phyloP scores from a whole-genome alignment of 1,139 yeast genomes.

The Geotrichum europaeum region DNA sequence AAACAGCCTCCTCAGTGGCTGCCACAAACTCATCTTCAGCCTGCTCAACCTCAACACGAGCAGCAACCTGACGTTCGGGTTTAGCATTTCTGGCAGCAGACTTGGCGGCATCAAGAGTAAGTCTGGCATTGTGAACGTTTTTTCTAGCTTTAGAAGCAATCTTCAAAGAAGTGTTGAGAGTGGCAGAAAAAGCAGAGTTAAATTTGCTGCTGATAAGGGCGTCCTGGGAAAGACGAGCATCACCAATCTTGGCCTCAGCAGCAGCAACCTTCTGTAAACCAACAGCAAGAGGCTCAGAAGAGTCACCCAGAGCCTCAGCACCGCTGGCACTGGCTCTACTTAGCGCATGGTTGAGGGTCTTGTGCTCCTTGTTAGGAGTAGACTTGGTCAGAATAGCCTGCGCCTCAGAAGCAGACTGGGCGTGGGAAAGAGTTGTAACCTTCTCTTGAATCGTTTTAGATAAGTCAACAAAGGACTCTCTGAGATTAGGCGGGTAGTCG shows the following conservation, averaged over 20 bases:
- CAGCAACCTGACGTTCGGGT: constrained; percentile 70
- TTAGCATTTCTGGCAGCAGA: constrained; percentile 59
- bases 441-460: constrained; percentile 62
- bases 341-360: constrained; percentile 79
- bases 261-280: constrained; percentile 48
- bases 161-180: constrained; percentile 56
- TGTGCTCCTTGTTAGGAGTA: constrained; percentile 50
- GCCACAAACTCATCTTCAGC: constrained; percentile 89
- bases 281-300: constrained; percentile 41
- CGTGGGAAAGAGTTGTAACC: constrained; percentile 64
- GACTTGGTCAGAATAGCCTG: constrained; percentile 57
- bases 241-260: constrained; percentile 66
- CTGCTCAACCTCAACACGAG: constrained; percentile 72
- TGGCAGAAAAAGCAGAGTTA: constrained; percentile 60
- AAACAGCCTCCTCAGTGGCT: constrained; percentile 83
- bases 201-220: constrained; percentile 63
- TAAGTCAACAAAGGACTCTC: constrained; percentile 68
- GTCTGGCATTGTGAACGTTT: constrained; percentile 71
- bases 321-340: constrained; percentile 65
- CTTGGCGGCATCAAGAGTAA: constrained; percentile 77
- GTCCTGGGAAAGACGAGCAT: constrained; percentile 80
- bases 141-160: constrained; percentile 68
- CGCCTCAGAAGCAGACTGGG: constrained; percentile 76
- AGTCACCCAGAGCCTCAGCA: constrained; percentile 40
- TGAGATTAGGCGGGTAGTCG: constrained; percentile 75